Percentiles rank a stretch among this genome's conserved stretches.
These are phyloP conservation scores for Gypsophila paniculata DNA, from an alignment of 179 eudicot species.

Conservation along the genomic window DNA sequence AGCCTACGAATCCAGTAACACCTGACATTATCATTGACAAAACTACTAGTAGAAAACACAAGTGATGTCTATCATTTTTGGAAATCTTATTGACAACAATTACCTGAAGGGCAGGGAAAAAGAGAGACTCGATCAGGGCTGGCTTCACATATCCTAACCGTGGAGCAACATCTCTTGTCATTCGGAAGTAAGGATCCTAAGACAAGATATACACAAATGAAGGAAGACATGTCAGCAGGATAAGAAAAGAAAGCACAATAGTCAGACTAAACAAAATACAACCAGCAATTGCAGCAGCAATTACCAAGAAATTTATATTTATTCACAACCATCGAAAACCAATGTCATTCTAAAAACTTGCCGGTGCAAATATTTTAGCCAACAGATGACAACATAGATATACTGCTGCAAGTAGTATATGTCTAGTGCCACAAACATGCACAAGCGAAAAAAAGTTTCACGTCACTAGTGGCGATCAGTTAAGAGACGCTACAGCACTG, in stretches of 20 bases:
- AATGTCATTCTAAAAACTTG: background rate
- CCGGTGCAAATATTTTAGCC: background rate
- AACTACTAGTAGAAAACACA: background rate
- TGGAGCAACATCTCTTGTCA: constrained; percentile 99
- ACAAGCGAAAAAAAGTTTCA: background rate
- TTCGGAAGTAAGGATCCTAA: constrained; percentile 97
- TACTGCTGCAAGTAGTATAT: background rate
- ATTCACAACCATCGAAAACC: background rate
- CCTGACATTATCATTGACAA: background rate
- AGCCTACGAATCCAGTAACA: background rate
- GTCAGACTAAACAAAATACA: background rate
- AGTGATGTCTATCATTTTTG: background rate
- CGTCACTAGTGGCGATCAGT: background rate
- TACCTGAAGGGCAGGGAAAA: constrained; percentile 99
- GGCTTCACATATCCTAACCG: constrained; percentile 89
- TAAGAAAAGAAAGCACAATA: constrained; percentile 4
- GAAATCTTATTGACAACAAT: background rate
- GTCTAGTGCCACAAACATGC: constrained; percentile 4
- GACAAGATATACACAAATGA: constrained; percentile 12
- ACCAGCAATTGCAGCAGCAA: background rate
- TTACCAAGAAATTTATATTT: too few relatives aligned
- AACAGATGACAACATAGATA: background rate
- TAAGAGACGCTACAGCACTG: background rate
- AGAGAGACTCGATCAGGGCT: constrained; percentile 82
- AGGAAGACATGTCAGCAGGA: constrained; percentile 7